Percentiles rank a stretch among this genome's conserved stretches.
These are phyloP conservation scores for Rugonectria rugulosa DNA, from an alignment of 2,329 filamentous ascomycete species.

Conservation along the genomic window DNA sequence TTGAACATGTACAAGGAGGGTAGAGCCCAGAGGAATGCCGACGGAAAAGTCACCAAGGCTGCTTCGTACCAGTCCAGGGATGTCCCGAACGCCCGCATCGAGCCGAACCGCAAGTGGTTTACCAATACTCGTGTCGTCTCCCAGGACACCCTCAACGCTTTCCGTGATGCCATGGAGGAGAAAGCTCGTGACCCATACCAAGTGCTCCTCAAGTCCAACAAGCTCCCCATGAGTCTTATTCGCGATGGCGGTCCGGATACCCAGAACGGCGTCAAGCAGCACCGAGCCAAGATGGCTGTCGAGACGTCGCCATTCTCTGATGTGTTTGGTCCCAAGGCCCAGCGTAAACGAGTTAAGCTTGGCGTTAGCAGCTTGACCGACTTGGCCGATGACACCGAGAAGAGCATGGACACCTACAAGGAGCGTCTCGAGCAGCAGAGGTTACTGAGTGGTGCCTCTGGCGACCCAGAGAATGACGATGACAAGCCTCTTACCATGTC, in stretches of 20 bases:
- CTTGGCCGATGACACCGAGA: constrained; percentile 79
- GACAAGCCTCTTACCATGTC: constrained; percentile 62
- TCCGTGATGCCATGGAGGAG: constrained; percentile 91
- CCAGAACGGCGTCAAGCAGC: constrained; percentile 87
- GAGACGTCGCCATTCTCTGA: constrained; percentile 86
- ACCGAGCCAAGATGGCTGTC: constrained; percentile 92
- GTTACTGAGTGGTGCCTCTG: constrained; percentile 75
- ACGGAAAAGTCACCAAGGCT: constrained; percentile 84
- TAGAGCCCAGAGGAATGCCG: constrained; percentile 80
- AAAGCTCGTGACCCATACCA: constrained; percentile 90
- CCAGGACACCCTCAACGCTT: constrained; percentile 85
- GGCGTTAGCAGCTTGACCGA: constrained; percentile 83
- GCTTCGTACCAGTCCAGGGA: constrained; percentile 86
- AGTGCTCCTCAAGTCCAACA: constrained; percentile 95
- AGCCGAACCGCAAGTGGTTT: constrained; percentile 98
- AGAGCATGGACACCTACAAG: constrained; percentile 82
- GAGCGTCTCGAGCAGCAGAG: constrained; percentile 82
- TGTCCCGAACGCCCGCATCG: constrained; percentile 82
- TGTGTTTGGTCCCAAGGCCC: constrained; percentile 92
- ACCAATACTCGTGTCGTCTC: constrained; percentile 90
- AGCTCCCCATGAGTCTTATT: constrained; percentile 95
- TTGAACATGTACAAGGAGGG: constrained; percentile 93
- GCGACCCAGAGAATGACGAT: constrained; percentile 60
- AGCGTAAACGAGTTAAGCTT: constrained; percentile 91
- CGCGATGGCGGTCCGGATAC: constrained; percentile 71